Evolutionary conservation across 495 filamentous ascomycete species (phyloP).

Genomic region (Glutinoglossum americanum): DNA sequence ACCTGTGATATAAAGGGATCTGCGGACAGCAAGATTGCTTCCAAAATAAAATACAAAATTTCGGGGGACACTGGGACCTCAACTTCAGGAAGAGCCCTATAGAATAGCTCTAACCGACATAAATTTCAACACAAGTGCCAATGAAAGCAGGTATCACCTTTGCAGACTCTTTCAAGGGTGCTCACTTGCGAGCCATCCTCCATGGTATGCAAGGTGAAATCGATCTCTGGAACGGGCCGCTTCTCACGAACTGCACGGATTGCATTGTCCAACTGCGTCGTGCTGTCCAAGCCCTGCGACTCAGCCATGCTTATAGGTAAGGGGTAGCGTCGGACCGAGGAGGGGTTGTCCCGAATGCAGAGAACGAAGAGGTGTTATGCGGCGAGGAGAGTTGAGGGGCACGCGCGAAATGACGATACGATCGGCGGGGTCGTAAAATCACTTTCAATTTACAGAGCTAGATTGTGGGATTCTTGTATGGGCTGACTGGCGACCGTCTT

Average conservation of each 20-base stretch:
- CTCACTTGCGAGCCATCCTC: conserved; percentile 90
- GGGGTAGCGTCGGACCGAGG: background rate
- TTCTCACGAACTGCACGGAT: conserved; percentile 71
- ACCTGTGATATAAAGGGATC: background rate
- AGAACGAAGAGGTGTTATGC: background rate
- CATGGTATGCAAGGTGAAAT: conserved; percentile 95
- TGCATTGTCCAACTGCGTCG: conserved; percentile 16
- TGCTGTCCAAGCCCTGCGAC: background rate
- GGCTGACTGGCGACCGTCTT: background rate
- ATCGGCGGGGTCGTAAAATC: background rate
- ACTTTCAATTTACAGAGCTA: background rate
- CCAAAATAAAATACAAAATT: background rate
- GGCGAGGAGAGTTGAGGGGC: background rate
- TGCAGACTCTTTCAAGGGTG: conserved; percentile 86
- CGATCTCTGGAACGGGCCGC: conserved; percentile 87
- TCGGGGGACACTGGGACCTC: background rate
- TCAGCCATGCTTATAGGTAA: background rate
- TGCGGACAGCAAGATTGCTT: background rate
- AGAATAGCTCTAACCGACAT: background rate
- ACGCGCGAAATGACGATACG: background rate
- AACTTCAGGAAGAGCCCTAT: background rate
- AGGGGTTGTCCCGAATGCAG: background rate
- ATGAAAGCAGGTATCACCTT: conserved; percentile 36
- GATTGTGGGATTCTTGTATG: background rate
- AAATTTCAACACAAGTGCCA: background rate